phyloP scores from a whole-genome alignment of 208 protist species.

The Spironucleus salmonicida region DNA sequence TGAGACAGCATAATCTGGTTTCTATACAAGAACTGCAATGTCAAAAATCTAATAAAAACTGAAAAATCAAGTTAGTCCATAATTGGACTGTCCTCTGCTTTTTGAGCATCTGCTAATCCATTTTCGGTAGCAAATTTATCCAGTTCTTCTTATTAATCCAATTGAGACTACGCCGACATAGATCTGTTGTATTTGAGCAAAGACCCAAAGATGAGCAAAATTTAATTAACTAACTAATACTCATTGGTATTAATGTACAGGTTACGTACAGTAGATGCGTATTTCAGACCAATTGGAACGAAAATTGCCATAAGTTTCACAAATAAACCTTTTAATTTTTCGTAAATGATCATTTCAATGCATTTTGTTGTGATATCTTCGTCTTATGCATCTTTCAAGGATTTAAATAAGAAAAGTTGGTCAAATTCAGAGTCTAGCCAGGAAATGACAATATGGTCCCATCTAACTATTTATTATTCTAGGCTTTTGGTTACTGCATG shows the following conservation, averaged over 20 bases:
- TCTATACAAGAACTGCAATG: background rate
- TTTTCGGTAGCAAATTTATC: conserved; percentile 18
- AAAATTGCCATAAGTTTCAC: conserved; percentile 64
- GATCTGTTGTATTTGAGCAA: conserved; percentile 18
- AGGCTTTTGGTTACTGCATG: background rate
- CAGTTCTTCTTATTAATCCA: background rate
- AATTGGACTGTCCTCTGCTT: background rate
- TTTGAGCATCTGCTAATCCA: background rate
- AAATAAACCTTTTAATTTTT: conserved; percentile 41
- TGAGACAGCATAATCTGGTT: background rate
- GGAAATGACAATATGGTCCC: conserved; percentile 12
- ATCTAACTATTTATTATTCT: conserved; percentile 3
- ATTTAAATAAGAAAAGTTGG: background rate
- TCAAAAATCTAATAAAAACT: conserved; percentile 5
- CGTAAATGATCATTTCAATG: background rate
- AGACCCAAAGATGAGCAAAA: background rate
- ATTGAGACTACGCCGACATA: background rate
- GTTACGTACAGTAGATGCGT: conserved; percentile 53
- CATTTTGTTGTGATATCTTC: background rate
- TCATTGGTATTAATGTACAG: conserved; percentile 51
- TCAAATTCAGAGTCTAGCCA: conserved; percentile 4
- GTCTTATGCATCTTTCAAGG: background rate
- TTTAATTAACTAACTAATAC: background rate
- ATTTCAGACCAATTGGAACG: conserved; percentile 62
- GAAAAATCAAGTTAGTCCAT: conserved; percentile 5